phyloP scores from a whole-genome alignment of 1,139 yeast genomes.

The Hyphopichia wangnamkhiaoensis region DNA sequence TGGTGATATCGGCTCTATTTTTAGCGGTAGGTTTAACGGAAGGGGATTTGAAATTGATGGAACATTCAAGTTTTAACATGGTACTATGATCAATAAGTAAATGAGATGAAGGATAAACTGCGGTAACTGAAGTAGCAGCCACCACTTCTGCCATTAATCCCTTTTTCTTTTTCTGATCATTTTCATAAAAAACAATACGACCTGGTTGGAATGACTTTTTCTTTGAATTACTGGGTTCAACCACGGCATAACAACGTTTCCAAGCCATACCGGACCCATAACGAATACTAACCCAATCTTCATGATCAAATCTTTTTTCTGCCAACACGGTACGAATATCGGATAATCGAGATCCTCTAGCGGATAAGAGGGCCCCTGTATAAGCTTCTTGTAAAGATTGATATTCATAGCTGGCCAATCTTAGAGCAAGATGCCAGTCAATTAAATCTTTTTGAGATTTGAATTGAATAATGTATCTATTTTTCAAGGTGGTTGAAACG shows the following conservation, averaged over 20 bases:
- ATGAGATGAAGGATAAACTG: constrained; percentile 88
- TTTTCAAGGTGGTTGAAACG: constrained; percentile 87
- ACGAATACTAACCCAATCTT: constrained; percentile 92
- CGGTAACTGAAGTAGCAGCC: constrained; percentile 74
- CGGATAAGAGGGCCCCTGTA: constrained; percentile 88
- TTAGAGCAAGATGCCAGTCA: constrained; percentile 78
- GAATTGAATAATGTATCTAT: constrained; percentile 80
- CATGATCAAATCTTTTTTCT: constrained; percentile 82
- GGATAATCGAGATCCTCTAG: constrained; percentile 81
- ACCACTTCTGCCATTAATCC: constrained; percentile 78
- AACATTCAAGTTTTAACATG: constrained; percentile 84
- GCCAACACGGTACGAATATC: constrained; percentile 85
- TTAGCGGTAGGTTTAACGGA: constrained; percentile 41
- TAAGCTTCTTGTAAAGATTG: constrained; percentile 88
- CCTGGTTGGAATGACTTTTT: constrained; percentile 51
- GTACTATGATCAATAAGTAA: constrained; percentile 82
- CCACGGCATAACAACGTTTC: constrained; percentile 92
- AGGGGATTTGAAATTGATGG: constrained; percentile 60
- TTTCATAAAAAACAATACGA: constrained; percentile 63
- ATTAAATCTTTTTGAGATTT: constrained; percentile 55
- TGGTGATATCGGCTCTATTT: constrained; percentile 57
- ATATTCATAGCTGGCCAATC: constrained; percentile 79
- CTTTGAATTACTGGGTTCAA: constrained; percentile 64
- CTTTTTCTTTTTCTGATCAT: constrained; percentile 70
- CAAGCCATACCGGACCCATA: constrained; percentile 98